A percentile compares a stretch with the other conserved stretches of the same genome.
Conservation (phyloP, 2,329 filamentous ascomycete species). For the Diaporthe australafricana region DNA sequence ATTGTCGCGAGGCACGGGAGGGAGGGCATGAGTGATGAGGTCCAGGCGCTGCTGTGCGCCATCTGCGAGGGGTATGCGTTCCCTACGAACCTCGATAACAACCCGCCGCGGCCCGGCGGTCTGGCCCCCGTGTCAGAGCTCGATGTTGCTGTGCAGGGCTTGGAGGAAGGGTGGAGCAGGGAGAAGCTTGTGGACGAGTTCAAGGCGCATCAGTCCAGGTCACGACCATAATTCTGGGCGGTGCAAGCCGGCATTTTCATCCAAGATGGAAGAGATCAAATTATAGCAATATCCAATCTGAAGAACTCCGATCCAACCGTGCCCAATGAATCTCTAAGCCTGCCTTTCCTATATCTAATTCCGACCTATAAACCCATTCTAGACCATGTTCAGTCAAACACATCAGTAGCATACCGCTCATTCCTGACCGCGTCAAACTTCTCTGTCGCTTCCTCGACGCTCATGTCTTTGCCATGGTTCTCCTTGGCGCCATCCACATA, state of each 20-base stretch:
- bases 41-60: conserved; percentile 60
- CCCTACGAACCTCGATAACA: conserved; percentile 69
- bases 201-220: conserved; percentile 34
- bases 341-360: not conserved
- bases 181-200: conserved; percentile 55
- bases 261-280: not conserved
- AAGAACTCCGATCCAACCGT: not conserved
- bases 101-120: conserved; percentile 64
- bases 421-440: conserved; percentile 65
- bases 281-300: not conserved
- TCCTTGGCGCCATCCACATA: conserved; percentile 48
- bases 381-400: conserved; percentile 60
- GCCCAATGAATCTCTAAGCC: not conserved
- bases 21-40: conserved; percentile 53
- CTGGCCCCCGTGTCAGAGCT: conserved; percentile 73
- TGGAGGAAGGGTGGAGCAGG: conserved; percentile 55
- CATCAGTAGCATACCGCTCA: conserved; percentile 69
- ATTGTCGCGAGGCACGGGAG: conserved; percentile 47
- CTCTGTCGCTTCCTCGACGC: conserved; percentile 45
- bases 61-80: conserved; percentile 71
- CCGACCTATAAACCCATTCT: not conserved
- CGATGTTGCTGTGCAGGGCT: conserved; percentile 57
- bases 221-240: not conserved
- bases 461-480: conserved; percentile 42
- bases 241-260: not conserved